Conservation (phyloP, 176 grass and related monocot species). For the Neostapfia colusana region DNA sequence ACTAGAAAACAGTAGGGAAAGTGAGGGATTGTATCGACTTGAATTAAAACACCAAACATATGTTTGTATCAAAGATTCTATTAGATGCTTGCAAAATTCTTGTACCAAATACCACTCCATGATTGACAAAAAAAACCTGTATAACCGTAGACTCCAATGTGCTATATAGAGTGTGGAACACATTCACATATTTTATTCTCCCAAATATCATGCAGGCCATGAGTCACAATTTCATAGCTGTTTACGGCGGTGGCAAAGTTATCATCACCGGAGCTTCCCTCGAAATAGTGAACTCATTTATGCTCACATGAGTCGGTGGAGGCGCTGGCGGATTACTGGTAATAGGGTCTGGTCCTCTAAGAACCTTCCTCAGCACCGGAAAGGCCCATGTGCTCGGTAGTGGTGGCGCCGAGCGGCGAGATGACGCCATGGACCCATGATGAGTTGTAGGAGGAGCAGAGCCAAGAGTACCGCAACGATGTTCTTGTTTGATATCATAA, state of each 20-base stretch:
- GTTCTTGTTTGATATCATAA: neutral
- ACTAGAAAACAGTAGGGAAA: no score
- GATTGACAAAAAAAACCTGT: no score
- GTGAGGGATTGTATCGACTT: no score
- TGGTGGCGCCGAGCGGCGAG: neutral
- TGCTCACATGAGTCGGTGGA: neutral
- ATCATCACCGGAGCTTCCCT: no score
- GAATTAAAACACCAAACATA: neutral
- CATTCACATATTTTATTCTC: no score
- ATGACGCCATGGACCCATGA: neutral
- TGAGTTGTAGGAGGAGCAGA: constrained; percentile 4
- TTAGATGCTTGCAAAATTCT: neutral
- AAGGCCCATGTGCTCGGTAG: neutral
- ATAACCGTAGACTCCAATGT: neutral
- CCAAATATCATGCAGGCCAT: no score
- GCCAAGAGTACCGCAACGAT: neutral
- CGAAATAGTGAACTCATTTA: no score
- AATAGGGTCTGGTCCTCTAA: neutral
- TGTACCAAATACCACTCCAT: no score
- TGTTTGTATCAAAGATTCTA: neutral
- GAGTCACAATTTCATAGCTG: no score
- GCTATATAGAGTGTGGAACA: no score
- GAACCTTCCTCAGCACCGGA: neutral
- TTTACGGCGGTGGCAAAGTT: neutral
- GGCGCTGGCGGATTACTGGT: neutral